phyloP scores from a whole-genome alignment of 257 asterid species.

The Rhazya stricta region DNA sequence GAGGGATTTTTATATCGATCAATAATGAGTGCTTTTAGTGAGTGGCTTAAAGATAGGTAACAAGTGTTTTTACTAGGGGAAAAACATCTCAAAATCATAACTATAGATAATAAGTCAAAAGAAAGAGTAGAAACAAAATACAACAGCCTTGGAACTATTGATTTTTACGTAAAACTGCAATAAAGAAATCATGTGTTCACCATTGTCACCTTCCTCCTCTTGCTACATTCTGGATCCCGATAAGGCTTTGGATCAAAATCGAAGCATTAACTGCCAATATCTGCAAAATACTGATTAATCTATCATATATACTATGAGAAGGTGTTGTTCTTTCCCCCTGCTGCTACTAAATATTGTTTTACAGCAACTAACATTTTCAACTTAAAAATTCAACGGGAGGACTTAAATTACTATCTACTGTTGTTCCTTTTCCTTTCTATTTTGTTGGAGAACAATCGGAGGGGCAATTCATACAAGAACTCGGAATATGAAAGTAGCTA shows the following conservation, averaged over 20 bases:
- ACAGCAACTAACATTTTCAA: conserved; percentile 35
- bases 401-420: not conserved
- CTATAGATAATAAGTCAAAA: conserved; percentile 2
- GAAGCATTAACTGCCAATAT: conserved; percentile 3
- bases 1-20: not conserved
- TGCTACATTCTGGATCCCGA: not conserved
- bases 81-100: conserved; percentile 1
- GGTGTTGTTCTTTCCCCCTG: conserved; percentile 25
- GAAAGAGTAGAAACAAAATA: not conserved
- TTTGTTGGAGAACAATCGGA: not conserved
- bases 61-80: too few relatives aligned
- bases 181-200: not conserved
- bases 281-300: conserved; percentile 2
- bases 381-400: not conserved
- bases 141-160: not conserved
- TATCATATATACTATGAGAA: conserved; percentile 7
- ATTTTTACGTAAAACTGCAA: not conserved
- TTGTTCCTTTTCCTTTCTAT: not conserved
- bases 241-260: not conserved
- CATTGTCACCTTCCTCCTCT: not conserved
- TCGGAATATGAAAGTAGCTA: not conserved
- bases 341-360: conserved; percentile 34
- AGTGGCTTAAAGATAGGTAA: too few relatives aligned
- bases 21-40: too few relatives aligned
- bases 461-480: not conserved